Base-by-base conservation (phyloP, 2,329 filamentous ascomycete species). In the Pleochaeta shiraiana region DNA sequence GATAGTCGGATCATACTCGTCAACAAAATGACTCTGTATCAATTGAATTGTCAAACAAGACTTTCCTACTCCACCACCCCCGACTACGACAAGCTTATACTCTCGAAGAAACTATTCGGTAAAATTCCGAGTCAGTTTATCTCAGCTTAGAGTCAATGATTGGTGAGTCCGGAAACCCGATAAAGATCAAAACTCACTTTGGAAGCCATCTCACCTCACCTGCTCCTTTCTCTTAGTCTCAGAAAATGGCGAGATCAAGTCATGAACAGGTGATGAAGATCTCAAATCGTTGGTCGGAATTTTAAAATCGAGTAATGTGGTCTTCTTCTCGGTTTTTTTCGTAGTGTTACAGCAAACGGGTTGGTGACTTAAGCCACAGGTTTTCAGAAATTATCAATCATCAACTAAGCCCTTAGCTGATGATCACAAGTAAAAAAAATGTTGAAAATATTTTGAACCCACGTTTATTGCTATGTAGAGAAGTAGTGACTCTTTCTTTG, bases 31-130 rank as follows among this genome's bases (percentile, higher is more conserved):
- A 33, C 53, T 61, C 31, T 65, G 64, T 28, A 65, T 65, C 39
- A 65, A 84, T 80, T 97, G 93, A 74, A 98, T 97, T 66, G 93
- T 97, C 80, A 98, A 83, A 79, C 93, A 97, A 67, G 92, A 97
- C 81, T 98, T 98, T 79, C 93, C 93, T 69, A 98, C 93, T 76
- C 93, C 93, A 81, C 93, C 93, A 73, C 95, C 93, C 72, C 93
- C 93, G 70, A 98, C 91, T 67, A 97, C 93, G 67, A 98, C 93
- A 78, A 95, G 78, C 79, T 95, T 95, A 78, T 95, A 95, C 79
- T 93, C 88, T 83, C 88, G 81, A 75, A 92, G 79, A 74, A 91
- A 92, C 87, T 92, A 73, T 63, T 50, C 26, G 24, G 57, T 34
- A 26, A 16, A 19, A 65, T 65, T 28, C 64, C 68, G 63, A 68